Evolutionary conservation across 179 eudicot genomes (phyloP).

Genomic region (Corrigiola litoralis): DNA sequence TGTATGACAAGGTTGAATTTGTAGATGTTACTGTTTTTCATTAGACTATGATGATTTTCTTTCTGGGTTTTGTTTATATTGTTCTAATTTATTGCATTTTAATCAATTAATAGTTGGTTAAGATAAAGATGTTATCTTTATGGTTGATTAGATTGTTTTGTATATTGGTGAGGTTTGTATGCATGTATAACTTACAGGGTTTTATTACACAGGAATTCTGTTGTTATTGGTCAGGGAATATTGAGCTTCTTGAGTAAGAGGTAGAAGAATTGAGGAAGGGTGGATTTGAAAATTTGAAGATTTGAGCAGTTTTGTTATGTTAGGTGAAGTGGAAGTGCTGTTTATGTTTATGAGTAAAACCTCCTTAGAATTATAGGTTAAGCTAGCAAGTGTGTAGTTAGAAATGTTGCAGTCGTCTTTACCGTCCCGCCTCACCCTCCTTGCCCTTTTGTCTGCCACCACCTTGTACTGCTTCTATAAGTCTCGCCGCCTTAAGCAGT

Average conservation of each 20-base stretch:
- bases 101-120: too few relatives aligned
- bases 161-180: neutral
- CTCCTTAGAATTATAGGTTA: neutral
- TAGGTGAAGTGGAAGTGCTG: neutral
- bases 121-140: too few relatives aligned
- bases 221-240: neutral
- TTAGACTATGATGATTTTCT: too few relatives aligned
- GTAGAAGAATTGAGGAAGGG: neutral
- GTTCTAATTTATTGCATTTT: too few relatives aligned
- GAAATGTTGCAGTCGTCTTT: slow-evolving; percentile 9
- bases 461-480: slow-evolving; percentile 77
- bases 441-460: slow-evolving; percentile 75
- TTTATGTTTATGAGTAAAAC: neutral
- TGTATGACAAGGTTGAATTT: too few relatives aligned
- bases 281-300: slow-evolving; percentile 3
- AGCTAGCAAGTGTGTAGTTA: neutral
- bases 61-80: too few relatives aligned
- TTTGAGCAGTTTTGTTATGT: neutral
- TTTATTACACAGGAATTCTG: neutral
- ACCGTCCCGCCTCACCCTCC: slow-evolving; percentile 50
- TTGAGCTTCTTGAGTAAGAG: neutral
- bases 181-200: neutral
- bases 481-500: slow-evolving; percentile 58
- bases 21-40: too few relatives aligned
- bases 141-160: too few relatives aligned